A percentile compares a stretch with the other conserved stretches of the same genome.
These are phyloP conservation scores for Nidula niveotomentosa DNA, from an alignment of 1,284 basidiomycete genomes.

Conservation along the genomic window DNA sequence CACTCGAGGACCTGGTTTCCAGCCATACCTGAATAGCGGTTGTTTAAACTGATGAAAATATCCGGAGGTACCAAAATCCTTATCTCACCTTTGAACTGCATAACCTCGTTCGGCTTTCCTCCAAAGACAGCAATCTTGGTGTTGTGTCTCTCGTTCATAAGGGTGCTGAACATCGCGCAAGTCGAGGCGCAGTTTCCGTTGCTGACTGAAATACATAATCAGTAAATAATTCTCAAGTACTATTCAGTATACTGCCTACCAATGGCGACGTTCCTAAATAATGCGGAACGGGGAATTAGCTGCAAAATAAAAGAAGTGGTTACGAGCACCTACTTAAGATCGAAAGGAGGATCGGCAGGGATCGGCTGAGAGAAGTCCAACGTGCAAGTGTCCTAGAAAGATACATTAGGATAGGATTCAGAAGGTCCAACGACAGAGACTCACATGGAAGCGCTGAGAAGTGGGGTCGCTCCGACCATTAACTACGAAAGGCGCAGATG, in stretches of 20 bases:
- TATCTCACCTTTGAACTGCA: conserved; percentile 55
- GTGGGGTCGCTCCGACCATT: conserved; percentile 50
- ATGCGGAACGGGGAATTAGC: conserved; percentile 1
- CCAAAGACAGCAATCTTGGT: conserved; percentile 62
- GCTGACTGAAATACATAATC: conserved; percentile 24
- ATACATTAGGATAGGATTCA: neutral
- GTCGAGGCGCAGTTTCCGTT: conserved; percentile 62
- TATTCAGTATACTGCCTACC: conserved; percentile 27
- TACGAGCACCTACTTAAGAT: conserved; percentile 37
- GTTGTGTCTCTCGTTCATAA: conserved; percentile 59
- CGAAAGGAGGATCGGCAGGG: conserved; percentile 52
- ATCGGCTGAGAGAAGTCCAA: conserved; percentile 39
- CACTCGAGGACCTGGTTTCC: conserved; percentile 68
- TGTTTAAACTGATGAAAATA: neutral
- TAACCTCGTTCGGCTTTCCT: conserved; percentile 49
- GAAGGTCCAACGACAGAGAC: conserved; percentile 10
- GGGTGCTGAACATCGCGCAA: conserved; percentile 63
- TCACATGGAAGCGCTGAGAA: conserved; percentile 57
- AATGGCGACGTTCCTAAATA: conserved; percentile 49
- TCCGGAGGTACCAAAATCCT: neutral
- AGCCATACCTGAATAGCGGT: conserved; percentile 46
- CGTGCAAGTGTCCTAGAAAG: conserved; percentile 38
- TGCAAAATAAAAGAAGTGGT: neutral
- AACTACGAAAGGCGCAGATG: conserved; percentile 40
- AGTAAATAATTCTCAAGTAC: neutral